Percentiles rank a stretch among this genome's conserved stretches.
These are phyloP conservation scores for Pisolithus albus DNA, from an alignment of 768 basidiomycete species.

Conservation along the genomic window DNA sequence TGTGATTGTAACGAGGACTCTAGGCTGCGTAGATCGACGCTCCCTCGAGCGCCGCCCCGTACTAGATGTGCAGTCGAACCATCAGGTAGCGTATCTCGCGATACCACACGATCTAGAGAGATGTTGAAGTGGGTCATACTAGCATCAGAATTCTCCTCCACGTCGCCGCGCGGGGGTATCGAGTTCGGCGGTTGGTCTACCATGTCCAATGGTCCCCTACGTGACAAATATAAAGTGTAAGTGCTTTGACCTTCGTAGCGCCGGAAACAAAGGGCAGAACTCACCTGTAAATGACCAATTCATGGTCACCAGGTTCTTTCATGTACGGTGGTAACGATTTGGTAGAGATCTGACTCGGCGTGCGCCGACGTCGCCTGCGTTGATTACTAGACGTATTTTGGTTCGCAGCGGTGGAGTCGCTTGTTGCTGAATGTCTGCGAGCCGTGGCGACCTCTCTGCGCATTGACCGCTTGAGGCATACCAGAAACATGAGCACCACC, in stretches of 20 bases:
- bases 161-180: conserved; percentile 16
- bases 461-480: conserved; percentile 17
- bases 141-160: conserved; percentile 15
- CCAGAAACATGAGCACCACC: conserved; percentile 13
- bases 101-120: conserved; percentile 17
- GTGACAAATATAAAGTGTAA: not conserved
- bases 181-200: conserved; percentile 14
- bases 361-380: conserved; percentile 45
- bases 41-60: conserved; percentile 4
- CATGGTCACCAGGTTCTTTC: conserved; percentile 79
- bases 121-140: conserved; percentile 10
- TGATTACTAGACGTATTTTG: conserved; percentile 8
- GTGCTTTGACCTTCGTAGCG: not conserved
- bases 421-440: not conserved
- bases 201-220: conserved; percentile 21
- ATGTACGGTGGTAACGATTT: conserved; percentile 71
- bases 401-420: conserved; percentile 6
- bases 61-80: conserved; percentile 17
- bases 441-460: not conserved
- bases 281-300: conserved; percentile 61
- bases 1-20: conserved; percentile 12
- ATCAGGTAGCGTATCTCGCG: conserved; percentile 18
- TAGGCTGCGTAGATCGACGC: conserved; percentile 13
- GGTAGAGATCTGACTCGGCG: conserved; percentile 77
- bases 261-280: conserved; percentile 3